A percentile compares a stretch with the other conserved stretches of the same genome.
phyloP scores from a whole-genome alignment of 495 filamentous ascomycete species.

The Penicillium lividum region DNA sequence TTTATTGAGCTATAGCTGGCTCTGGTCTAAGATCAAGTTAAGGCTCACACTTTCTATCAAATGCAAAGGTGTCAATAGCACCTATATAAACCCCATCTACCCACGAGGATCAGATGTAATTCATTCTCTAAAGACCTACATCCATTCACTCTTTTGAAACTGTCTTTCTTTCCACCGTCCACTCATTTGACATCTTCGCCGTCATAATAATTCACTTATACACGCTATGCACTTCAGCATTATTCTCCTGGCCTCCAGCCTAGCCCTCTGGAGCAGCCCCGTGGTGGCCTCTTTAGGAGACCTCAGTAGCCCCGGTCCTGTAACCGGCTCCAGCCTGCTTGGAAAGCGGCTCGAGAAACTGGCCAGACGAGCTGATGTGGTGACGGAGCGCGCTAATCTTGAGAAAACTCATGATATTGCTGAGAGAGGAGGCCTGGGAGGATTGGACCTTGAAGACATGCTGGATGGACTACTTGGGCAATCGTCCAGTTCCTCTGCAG shows the following conservation, averaged over 20 bases:
- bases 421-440: not conserved
- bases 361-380: not conserved
- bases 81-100: not conserved
- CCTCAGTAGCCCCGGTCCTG: not conserved
- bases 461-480: not conserved
- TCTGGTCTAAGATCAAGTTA: not conserved
- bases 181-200: not conserved
- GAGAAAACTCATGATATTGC: not conserved
- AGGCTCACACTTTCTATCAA: not conserved
- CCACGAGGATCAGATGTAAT: not conserved
- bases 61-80: not conserved
- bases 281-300: constrained; percentile 1
- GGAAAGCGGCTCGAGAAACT: not conserved
- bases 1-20: not conserved
- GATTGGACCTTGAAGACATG: not conserved
- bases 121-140: not conserved
- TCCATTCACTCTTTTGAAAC: not conserved
- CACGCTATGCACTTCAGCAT: constrained; percentile 3
- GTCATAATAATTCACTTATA: not conserved
- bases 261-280: constrained; percentile 8
- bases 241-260: not conserved
- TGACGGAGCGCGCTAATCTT: not conserved
- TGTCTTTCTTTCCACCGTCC: not conserved
- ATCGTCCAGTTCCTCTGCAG: not conserved
- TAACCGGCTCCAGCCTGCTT: not conserved